Evolutionary conservation across 306 rosid species (phyloP).

Genomic region (Rosa multiflora): DNA sequence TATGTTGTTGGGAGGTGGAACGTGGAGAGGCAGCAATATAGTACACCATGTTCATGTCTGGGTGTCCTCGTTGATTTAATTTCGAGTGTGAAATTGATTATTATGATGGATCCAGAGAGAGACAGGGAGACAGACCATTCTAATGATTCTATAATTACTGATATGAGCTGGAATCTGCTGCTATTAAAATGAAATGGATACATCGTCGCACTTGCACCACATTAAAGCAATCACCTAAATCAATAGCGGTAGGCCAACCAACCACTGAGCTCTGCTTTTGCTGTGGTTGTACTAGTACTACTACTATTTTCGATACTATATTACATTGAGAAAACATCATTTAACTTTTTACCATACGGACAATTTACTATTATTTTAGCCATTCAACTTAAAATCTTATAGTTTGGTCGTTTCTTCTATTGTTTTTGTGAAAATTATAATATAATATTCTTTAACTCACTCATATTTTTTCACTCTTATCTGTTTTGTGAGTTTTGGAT

Average conservation of each 20-base stretch:
- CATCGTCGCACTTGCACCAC: background rate
- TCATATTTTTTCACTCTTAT: too few relatives aligned
- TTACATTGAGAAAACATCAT: too few relatives aligned
- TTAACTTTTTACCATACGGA: too few relatives aligned
- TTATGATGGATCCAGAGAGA: too few relatives aligned
- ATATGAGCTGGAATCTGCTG: background rate
- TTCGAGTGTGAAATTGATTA: background rate
- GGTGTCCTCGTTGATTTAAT: background rate
- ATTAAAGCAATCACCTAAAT: background rate
- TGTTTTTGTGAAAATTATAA: too few relatives aligned
- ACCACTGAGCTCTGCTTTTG: background rate
- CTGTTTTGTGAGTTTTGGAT: too few relatives aligned
- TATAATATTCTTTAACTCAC: too few relatives aligned
- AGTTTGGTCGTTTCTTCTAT: too few relatives aligned
- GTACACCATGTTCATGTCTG: background rate
- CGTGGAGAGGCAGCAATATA: background rate
- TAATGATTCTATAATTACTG: background rate
- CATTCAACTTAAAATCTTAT: too few relatives aligned
- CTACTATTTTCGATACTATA: too few relatives aligned
- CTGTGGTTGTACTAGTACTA: too few relatives aligned
- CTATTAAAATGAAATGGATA: background rate
- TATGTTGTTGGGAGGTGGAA: background rate
- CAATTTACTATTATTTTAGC: too few relatives aligned
- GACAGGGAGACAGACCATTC: background rate
- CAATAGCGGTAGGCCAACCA: slow-evolving; percentile 2